Evolutionary conservation across 257 asterid species (phyloP).

Genomic region (Solanum commersonii): DNA sequence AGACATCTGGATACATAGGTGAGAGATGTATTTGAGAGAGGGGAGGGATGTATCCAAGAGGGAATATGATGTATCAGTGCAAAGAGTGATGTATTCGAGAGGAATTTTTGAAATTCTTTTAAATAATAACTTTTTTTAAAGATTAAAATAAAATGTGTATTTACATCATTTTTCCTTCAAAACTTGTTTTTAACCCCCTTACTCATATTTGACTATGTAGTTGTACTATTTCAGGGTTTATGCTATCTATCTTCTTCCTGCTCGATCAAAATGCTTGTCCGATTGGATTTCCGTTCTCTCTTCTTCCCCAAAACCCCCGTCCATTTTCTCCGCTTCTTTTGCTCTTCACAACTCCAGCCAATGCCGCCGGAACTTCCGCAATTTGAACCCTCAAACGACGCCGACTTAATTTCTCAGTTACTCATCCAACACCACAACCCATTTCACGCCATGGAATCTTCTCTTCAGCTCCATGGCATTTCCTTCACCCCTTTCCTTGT

Average conservation of each 20-base stretch:
- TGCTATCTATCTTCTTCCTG: neutral
- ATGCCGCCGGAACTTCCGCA: conserved; percentile 35
- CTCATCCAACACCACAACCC: conserved; percentile 83
- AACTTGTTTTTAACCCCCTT: no score
- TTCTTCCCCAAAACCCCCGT: neutral
- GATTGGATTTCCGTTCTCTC: neutral
- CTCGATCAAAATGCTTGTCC: neutral
- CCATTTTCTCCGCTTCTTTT: neutral
- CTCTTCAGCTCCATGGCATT: conserved; percentile 68
- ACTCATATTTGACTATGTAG: neutral
- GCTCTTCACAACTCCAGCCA: neutral
- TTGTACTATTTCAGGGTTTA: neutral
- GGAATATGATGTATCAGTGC: no score
- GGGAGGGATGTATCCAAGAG: no score
- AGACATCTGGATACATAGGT: no score
- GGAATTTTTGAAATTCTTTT: no score
- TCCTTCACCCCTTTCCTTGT: conserved; percentile 40
- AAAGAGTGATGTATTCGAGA: no score
- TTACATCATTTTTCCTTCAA: no score
- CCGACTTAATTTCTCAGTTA: conserved; percentile 57
- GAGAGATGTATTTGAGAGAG: no score
- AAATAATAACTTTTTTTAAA: no score
- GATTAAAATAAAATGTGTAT: no score
- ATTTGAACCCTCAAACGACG: conserved; percentile 46
- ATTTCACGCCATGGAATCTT: conserved; percentile 79